Evolutionary conservation across 371 early-diverging fungal species (phyloP), one percentile per base, ranked within the genome.

Genomic region (Rhizomucor miehei): DNA sequence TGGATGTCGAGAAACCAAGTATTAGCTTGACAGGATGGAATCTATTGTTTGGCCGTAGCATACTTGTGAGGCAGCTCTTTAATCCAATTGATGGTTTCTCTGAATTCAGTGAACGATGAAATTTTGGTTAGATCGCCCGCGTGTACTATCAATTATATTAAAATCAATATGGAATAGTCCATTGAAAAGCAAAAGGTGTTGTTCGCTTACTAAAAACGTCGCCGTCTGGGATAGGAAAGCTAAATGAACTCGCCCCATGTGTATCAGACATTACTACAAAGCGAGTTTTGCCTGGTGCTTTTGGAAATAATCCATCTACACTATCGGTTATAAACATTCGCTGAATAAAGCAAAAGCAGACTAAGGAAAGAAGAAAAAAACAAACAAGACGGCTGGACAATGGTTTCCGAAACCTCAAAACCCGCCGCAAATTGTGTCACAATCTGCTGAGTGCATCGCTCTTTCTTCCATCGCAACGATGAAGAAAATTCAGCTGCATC

Each of bases 211-310:
- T 44, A 21, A 76, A 66, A 17, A 76, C 65, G 55, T 76, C 76
- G 1, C 73, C 76, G 20, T 65, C 70, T 9, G 76, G 76, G 48
- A 76, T 67, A 35, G 60, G 37, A 51, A 67, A 75, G 21, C 44
- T 48, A 37, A 60, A 63, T 8, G 48, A 35, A 29, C 48, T 46
- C 48, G 55, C 51, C 13, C 63, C 61, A 53, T 77, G 77, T 1
- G 77, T 77, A 45, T 77, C 77, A 35, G 72, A 71, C 49, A 77
- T 60, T 48, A 73, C 73, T 3, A 77, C 74, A 54, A 73, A 69
- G 10, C 77, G 67, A 21, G 63, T 64, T 8, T 47, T 47, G 19
- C 29, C 39, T 14, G 54, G 46, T 37, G 24, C 35, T 37, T 66
- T 66, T 6, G 29, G 36, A 2, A 45, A 46, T 20, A 64, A 37